These are phyloP conservation scores for Xylaria palmicola DNA, from an alignment of 495 filamentous ascomycete genomes.

Conservation along the genomic window DNA sequence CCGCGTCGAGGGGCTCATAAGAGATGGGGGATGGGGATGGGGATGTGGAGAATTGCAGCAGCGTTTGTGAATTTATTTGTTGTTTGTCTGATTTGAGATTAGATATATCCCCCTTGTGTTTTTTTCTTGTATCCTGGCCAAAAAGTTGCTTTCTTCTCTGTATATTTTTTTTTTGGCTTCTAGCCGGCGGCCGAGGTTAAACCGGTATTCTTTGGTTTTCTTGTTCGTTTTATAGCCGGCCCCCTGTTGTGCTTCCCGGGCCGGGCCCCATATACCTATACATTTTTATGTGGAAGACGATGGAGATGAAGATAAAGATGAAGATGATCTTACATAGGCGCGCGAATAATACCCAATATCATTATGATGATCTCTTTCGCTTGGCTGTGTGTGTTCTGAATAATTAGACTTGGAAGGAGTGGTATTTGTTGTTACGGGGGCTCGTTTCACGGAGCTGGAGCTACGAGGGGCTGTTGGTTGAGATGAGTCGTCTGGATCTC, in stretches of 20 bases:
- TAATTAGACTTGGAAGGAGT: too few relatives aligned
- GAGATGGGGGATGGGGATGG: background rate
- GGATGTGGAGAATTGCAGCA: too few relatives aligned
- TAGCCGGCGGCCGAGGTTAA: too few relatives aligned
- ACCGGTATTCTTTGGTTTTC: background rate
- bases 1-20: constrained; percentile 4
- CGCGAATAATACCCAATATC: background rate
- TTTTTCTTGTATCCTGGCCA: background rate
- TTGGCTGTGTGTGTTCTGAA: too few relatives aligned
- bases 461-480: too few relatives aligned
- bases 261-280: background rate
- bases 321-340: background rate
- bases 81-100: background rate
- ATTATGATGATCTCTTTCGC: too few relatives aligned
- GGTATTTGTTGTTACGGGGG: too few relatives aligned
- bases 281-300: background rate
- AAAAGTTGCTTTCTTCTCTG: background rate
- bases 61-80: too few relatives aligned
- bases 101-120: constrained; percentile 6
- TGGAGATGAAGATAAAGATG: background rate
- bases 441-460: too few relatives aligned
- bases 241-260: background rate
- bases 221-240: background rate
- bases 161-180: background rate
- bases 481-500: too few relatives aligned